Evolutionary conservation across 2,329 filamentous ascomycete species (phyloP).

Genomic region (Coniella vitis): DNA sequence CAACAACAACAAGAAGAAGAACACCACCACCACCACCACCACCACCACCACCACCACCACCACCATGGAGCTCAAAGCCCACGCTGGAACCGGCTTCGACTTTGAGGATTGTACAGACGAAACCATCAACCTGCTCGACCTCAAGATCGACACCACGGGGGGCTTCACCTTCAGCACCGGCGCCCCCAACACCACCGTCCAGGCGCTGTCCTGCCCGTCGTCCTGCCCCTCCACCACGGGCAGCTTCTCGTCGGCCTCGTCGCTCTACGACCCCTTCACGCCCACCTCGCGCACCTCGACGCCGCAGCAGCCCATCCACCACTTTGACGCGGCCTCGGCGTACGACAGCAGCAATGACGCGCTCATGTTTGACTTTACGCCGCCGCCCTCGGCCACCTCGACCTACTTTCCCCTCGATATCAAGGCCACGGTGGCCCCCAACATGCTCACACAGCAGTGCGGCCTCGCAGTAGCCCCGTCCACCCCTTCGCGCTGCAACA

Average conservation of each 20-base stretch:
- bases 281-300: constrained; percentile 13
- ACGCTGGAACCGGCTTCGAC: neutral
- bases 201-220: constrained; percentile 9
- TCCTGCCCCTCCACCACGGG: constrained; percentile 14
- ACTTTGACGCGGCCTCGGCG: constrained; percentile 3
- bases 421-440: constrained; percentile 12
- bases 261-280: constrained; percentile 13
- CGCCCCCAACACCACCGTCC: neutral
- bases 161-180: constrained; percentile 5
- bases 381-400: constrained; percentile 7
- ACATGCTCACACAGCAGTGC: constrained; percentile 6
- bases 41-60: neutral
- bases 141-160: constrained; percentile 10
- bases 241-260: constrained; percentile 15
- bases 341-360: neutral
- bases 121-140: constrained; percentile 1
- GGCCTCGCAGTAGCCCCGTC: constrained; percentile 3
- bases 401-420: constrained; percentile 10
- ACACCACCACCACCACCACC: neutral
- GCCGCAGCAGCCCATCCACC: constrained; percentile 12
- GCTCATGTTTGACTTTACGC: constrained; percentile 13
- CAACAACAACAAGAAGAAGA: neutral
- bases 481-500: constrained; percentile 9
- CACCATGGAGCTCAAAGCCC: constrained; percentile 8
- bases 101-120: constrained; percentile 4